Percentiles rank a stretch among this genome's conserved stretches.
These are phyloP conservation scores for Amanita jacksonii DNA, from an alignment of 768 basidiomycete species.

Conservation along the genomic window DNA sequence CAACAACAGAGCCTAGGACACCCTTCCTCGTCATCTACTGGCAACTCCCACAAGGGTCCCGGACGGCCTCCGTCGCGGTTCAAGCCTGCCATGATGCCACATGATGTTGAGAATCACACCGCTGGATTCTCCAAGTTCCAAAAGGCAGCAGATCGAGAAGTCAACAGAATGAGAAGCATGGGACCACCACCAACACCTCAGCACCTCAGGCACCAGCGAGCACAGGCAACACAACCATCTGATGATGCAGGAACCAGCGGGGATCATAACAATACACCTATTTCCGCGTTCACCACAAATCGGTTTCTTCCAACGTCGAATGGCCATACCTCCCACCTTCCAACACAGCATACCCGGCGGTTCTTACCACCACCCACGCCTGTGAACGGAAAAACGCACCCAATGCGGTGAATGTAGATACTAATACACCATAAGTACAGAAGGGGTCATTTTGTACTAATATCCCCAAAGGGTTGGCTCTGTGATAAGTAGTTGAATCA, in stretches of 20 bases:
- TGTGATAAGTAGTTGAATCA: no score
- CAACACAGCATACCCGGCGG: slow-evolving; percentile 5
- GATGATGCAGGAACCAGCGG: no score
- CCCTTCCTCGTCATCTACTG: slow-evolving; percentile 10
- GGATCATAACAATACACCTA: not conserved
- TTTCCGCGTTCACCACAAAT: slow-evolving; percentile 1
- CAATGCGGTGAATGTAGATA: no score
- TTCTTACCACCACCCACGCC: slow-evolving; percentile 11
- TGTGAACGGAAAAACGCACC: slow-evolving; percentile 4
- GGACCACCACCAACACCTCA: slow-evolving; percentile 47
- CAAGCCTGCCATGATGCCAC: not conserved
- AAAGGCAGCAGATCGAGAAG: slow-evolving; percentile 11
- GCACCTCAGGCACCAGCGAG: slow-evolving; percentile 21
- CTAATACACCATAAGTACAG: no score
- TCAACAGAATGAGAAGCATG: slow-evolving; percentile 28
- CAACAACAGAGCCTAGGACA: slow-evolving; percentile 23
- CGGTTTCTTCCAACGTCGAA: slow-evolving; percentile 4
- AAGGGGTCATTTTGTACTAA: not conserved
- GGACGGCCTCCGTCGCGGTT: slow-evolving; percentile 4
- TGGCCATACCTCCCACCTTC: not conserved
- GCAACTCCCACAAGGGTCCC: slow-evolving; percentile 8
- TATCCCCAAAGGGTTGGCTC: no score
- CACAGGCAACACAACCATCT: not conserved
- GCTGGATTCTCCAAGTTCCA: slow-evolving; percentile 9
- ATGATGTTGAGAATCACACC: slow-evolving; percentile 8